A percentile compares a stretch with the other conserved stretches of the same genome.
phyloP scores from a whole-genome alignment of 768 basidiomycete genomes.

The Leccinum incarnatum region DNA sequence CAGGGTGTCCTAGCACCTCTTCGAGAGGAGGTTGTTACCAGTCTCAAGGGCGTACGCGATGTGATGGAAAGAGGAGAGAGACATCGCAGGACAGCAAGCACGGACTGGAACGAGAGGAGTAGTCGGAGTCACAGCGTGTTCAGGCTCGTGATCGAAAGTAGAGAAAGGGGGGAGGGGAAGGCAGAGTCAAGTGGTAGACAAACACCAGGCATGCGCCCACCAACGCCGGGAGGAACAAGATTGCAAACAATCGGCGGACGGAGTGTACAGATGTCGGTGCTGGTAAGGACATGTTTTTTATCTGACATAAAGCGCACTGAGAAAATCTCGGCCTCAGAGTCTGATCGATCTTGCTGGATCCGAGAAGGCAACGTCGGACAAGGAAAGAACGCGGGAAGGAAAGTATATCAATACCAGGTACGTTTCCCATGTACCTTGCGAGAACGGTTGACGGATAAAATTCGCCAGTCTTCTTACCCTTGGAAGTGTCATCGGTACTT shows the following conservation, averaged over 20 bases:
- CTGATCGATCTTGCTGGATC: slow-evolving; percentile 96
- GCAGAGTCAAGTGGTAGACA: slow-evolving; percentile 39
- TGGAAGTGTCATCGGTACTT: slow-evolving; percentile 87
- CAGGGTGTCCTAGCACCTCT: slow-evolving; percentile 70
- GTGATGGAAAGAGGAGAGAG: slow-evolving; percentile 85
- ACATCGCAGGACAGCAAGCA: slow-evolving; percentile 85
- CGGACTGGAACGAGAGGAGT: slow-evolving; percentile 98
- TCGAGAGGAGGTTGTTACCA: slow-evolving; percentile 91
- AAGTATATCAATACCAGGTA: slow-evolving; percentile 94
- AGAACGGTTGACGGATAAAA: background rate
- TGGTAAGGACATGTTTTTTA: slow-evolving; percentile 41
- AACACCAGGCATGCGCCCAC: slow-evolving; percentile 53
- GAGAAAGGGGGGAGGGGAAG: slow-evolving; percentile 60
- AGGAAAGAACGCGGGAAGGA: slow-evolving; percentile 93
- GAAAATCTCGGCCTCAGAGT: slow-evolving; percentile 46
- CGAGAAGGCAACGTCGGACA: slow-evolving; percentile 93
- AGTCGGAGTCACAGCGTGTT: slow-evolving; percentile 95
- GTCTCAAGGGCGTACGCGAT: slow-evolving; percentile 79
- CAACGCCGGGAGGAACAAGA: slow-evolving; percentile 57
- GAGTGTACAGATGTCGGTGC: slow-evolving; percentile 73
- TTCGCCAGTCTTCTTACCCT: slow-evolving; percentile 76
- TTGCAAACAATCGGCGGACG: slow-evolving; percentile 76
- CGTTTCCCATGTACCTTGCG: background rate
- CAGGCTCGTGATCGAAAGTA: slow-evolving; percentile 86
- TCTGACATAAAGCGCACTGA: background rate